A percentile compares a stretch with the other conserved stretches of the same genome.
Conservation (phyloP, 73 alveolate species). For the Paramecium bursaria region DNA sequence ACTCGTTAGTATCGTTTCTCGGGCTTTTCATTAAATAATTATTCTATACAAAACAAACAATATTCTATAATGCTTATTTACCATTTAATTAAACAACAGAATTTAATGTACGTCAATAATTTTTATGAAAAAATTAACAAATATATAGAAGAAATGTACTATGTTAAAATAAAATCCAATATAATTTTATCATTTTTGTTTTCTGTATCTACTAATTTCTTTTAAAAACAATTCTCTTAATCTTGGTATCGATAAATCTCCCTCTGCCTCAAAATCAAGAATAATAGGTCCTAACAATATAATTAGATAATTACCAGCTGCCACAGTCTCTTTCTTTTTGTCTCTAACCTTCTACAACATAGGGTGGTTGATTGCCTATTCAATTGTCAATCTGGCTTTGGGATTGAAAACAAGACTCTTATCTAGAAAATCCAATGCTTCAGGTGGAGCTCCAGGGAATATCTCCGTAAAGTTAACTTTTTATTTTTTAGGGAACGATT, state of each 20-base stretch:
- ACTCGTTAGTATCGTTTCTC: too few species aligned
- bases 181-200: neutral
- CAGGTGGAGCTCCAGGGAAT: constrained; percentile 82
- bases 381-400: constrained; percentile 85
- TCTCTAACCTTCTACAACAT: constrained; percentile 68
- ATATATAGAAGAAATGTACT: too few species aligned
- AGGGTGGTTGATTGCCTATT: constrained; percentile 89
- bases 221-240: constrained; percentile 68
- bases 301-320: constrained; percentile 55
- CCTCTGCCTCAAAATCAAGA: constrained; percentile 70
- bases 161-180: too few species aligned
- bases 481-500: constrained; percentile 76
- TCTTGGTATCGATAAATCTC: constrained; percentile 68
- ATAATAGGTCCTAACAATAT: constrained; percentile 51
- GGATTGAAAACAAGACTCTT: constrained; percentile 83
- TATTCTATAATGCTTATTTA: too few species aligned
- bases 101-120: too few species aligned
- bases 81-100: too few species aligned
- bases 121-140: too few species aligned
- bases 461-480: constrained; percentile 74
- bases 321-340: constrained; percentile 64
- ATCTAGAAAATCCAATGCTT: constrained; percentile 81
- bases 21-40: too few species aligned
- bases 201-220: constrained; percentile 67
- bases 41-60: too few species aligned